Evolutionary conservation across 2,329 filamentous ascomycete genomes (phyloP), one percentile per base, ranked within the genome.

Genomic region (Fonsecaea multimorphosa): DNA sequence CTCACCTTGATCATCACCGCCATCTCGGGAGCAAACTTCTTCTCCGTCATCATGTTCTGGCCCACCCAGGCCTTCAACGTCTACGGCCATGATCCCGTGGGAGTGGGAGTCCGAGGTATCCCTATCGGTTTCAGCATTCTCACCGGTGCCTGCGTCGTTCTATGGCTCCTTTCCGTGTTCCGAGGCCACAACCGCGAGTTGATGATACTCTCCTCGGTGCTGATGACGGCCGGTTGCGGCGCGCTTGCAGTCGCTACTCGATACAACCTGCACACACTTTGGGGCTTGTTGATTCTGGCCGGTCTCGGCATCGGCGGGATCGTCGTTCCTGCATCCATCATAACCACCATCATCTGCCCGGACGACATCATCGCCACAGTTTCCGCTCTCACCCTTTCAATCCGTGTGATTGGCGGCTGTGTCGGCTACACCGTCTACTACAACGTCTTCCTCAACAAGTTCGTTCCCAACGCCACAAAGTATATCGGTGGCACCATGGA

Each of bases 321-420:
- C 58, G 85, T 90, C 16, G 85, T 91, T 4, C 89, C 88, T 0
- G 85, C 86, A 0, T 87, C 86, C 0, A 88, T 90, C 70, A 88
- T 91, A 64, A 86, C 86, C 6, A 88, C 87, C 9, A 90, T 91
- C 71, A 87, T 90, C 70, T 90, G 87, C 67, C 88, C 89, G 0
- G 86, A 89, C 78, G 79, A 91, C 61, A 81, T 91, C 5, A 91
- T 91, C 68, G 89, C 87, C 7, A 91, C 89, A 1, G 83, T 90
- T 53, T 85, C 88, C 0, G 87, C 89, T 5, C 79, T 91, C 24
- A 90, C 89, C 0, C 83, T 91, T 40, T 84, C 87, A n/a, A 86
- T 91, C 69, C 87, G 89, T 40, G 87, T 89, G 61, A 83, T 91
- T 38, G 89, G 89, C 54, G 88, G 88, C 32, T 83, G 85, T 12